Base-by-base conservation (phyloP, 73 alveolate genomes). In the Paramecium octaurelia region DNA sequence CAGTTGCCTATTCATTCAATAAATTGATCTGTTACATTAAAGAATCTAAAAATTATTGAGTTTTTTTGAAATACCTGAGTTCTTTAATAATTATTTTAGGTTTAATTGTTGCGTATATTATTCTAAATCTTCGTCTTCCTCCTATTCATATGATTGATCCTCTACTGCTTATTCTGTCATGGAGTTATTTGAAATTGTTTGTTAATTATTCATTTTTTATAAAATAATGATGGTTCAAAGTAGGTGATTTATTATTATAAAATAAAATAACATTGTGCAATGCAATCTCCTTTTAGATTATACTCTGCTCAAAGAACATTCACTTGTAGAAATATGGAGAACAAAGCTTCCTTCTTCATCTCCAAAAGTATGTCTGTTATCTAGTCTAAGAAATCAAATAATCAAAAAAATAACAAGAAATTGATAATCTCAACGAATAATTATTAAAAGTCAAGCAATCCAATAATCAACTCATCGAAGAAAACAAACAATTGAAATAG, bases 291-390 rank as follows among this genome's bases (percentile, higher is more conserved):
- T 73, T 24, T 73, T 35, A 73, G 87, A 73, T 36, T 73, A 38
- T 73, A 73, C 16, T 73, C 87, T 73, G 87, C 87, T 4, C n/a
- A 12, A 36, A 73, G 87, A 73, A 9, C 59, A 73, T 73, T 73
- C 16, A 73, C 87, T 29, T 73, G 60, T 18, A 73, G 46, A 20
- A 29, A 20, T 54, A 18, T 9, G 23, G 87, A 73, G n/a, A 34
- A 60, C 87, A 73, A 73, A 38, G n/a, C 87, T 8, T 73, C 59
- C 35, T 73, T 73, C 16, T 36, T 40, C 57, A 40, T 73, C 38
- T 73, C 87, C 6, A 73, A 73, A 73, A 73, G 87, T 73, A 36
- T 18, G 3, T 18, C n/a, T 2, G 11, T 36, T 5, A 5, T 16
- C 35, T 4, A 73, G 16, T 73, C 18, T 73, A 36, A 36, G 87